A percentile compares a stretch with the other conserved stretches of the same genome.
These are phyloP conservation scores for Sporothrix euskadiensis DNA, from an alignment of 2,329 filamentous ascomycete genomes.

Conservation along the genomic window DNA sequence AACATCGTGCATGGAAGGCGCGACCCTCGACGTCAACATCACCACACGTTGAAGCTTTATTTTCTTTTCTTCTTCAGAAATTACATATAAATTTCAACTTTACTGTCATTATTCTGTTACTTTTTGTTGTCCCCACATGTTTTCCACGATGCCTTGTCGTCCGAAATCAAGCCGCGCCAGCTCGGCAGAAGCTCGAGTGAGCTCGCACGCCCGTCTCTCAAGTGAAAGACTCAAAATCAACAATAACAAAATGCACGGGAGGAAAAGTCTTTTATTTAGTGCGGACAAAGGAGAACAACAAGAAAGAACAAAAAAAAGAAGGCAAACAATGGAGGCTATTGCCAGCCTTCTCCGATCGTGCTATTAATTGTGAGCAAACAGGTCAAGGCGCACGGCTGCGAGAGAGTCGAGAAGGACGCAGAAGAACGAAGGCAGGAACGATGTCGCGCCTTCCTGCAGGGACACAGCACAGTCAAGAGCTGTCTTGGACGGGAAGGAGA, in stretches of 20 bases:
- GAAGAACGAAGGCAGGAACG: neutral
- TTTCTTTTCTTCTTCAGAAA: neutral
- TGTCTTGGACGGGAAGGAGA: neutral
- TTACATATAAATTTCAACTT: neutral
- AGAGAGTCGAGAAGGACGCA: neutral
- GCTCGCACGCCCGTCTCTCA: neutral
- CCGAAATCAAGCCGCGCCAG: neutral
- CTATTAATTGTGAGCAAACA: neutral
- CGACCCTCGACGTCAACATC: neutral
- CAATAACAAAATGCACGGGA: neutral
- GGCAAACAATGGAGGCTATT: neutral
- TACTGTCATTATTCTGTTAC: neutral
- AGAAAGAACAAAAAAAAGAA: neutral
- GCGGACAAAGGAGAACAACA: slow-evolving; percentile 7
- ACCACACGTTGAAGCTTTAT: neutral
- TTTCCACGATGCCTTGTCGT: neutral
- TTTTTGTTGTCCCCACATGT: neutral
- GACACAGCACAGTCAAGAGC: neutral
- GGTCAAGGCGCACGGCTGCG: slow-evolving; percentile 6
- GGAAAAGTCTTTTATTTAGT: slow-evolving; percentile 8
- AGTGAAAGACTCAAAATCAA: neutral
- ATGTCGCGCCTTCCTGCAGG: neutral
- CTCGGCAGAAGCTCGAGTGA: neutral
- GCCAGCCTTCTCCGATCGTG: neutral
- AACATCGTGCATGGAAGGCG: neutral